phyloP scores from a whole-genome alignment of 345 rosid genomes.

The Cardiospermum halicacabum region DNA sequence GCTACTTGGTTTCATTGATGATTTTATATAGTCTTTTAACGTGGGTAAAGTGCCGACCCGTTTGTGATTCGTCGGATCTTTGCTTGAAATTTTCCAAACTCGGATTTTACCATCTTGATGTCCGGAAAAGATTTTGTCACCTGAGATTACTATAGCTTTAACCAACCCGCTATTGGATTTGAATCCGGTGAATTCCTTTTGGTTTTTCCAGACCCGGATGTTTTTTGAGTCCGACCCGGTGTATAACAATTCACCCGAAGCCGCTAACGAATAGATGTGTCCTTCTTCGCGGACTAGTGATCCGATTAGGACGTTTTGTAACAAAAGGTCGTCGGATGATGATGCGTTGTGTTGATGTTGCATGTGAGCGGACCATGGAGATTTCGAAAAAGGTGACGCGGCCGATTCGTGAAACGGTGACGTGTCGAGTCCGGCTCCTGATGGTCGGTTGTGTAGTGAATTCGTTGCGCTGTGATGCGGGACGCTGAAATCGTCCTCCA shows the following conservation, averaged over 20 bases:
- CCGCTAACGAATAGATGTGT: conserved; percentile 79
- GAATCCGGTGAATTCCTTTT: conserved; percentile 66
- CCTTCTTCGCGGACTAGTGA: conserved; percentile 87
- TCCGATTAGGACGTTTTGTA: conserved; percentile 59
- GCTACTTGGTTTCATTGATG: conserved; percentile 52
- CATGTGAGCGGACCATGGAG: conserved; percentile 60
- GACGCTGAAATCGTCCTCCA: conserved; percentile 9
- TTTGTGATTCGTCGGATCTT: conserved; percentile 38
- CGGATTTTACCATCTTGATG: conserved; percentile 95
- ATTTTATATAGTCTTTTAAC: conserved; percentile 48
- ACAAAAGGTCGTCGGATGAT: background rate
- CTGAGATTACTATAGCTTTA: conserved; percentile 64
- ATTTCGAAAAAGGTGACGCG: conserved; percentile 42
- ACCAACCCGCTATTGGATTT: conserved; percentile 83
- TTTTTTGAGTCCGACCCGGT: conserved; percentile 92
- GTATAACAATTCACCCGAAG: conserved; percentile 59
- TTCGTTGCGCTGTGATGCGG: background rate
- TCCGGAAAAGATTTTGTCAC: conserved; percentile 64
- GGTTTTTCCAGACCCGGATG: conserved; percentile 85
- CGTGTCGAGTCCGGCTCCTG: conserved; percentile 8
- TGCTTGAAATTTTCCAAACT: conserved; percentile 62
- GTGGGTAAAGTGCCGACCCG: conserved; percentile 71
- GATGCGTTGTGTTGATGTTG: background rate
- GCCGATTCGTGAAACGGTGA: conserved; percentile 20
- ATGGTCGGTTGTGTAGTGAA: background rate